Base-by-base conservation (phyloP, 2,329 filamentous ascomycete genomes). In the Ophiostoma fasciatum region DNA sequence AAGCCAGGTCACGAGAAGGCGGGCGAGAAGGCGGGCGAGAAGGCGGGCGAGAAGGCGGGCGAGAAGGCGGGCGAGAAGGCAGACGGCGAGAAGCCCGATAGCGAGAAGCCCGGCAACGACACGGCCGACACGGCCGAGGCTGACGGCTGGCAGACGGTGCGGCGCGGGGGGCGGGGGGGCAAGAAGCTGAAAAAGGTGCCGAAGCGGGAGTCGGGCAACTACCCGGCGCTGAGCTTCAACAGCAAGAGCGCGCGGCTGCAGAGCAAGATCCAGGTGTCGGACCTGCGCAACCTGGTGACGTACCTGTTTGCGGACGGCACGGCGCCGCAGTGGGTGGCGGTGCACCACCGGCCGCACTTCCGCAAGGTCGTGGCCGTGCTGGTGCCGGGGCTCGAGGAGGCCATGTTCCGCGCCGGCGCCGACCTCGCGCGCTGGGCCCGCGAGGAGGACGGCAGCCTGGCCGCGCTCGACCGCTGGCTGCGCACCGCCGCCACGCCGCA, bases 371-470 rank as follows among this genome's bases (percentile, higher is more conserved):
- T 96, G 21, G 72, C 82, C 28, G 62, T 98, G 45, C 88, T 94
- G 81, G 76, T 94, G 10, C 90, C 90, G 10, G 90, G 90, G 0
- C 60, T 98, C 18, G 88, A 96, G 52, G 72, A 83, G 49, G 80
- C 75, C 43, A 90, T 96, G 81, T 93, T 96, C 59, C 73, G 80
- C 53, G 66, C 71, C 11, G 51, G 57, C 26, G 62, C 68, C 26
- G 59, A 74, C 44, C 66, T 66, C 33, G 51, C 56, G 9, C 57
- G 51, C 1, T 41, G 35, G 33, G 72, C 65, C 48, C 61, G 64
- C 29, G 51, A 59, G 11, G 39, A 45, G 21, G 44, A 43, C 35
- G 43, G 41, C 42, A 46, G 42, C 38, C 41, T 47, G 15, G 51
- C 53, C 33, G 49, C 51, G 23, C 50, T 58, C 14, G 50, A 59